Evolutionary conservation across 2,329 filamentous ascomycete genomes (phyloP).

Genomic region (Penicillium glabrum): DNA sequence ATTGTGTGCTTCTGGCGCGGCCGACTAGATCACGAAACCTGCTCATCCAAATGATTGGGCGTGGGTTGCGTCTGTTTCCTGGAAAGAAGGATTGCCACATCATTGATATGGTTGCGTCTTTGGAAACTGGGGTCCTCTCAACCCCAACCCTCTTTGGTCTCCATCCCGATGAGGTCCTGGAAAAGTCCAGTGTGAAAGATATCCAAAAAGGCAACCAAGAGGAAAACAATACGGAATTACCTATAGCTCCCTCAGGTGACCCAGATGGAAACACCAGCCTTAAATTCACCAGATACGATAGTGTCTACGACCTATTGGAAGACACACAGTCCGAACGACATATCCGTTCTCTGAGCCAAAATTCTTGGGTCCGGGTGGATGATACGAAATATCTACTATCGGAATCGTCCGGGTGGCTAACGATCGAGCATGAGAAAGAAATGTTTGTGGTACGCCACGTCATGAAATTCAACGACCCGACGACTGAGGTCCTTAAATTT

Average conservation of each 20-base stretch:
- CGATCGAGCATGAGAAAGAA: conserved; percentile 42
- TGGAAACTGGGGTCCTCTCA: conserved; percentile 82
- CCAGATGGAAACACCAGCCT: conserved; percentile 50
- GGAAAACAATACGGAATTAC: neutral
- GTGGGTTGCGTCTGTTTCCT: conserved; percentile 79
- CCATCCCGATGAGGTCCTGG: conserved; percentile 75
- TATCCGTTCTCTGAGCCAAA: conserved; percentile 71
- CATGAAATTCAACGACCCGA: conserved; percentile 26
- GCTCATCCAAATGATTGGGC: conserved; percentile 95
- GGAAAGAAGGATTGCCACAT: conserved; percentile 88
- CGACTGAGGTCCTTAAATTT: conserved; percentile 54
- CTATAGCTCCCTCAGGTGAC: conserved; percentile 24
- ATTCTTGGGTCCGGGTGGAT: conserved; percentile 82
- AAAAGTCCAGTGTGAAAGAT: conserved; percentile 63
- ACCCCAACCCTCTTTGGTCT: conserved; percentile 92
- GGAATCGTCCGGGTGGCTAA: conserved; percentile 62
- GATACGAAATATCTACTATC: conserved; percentile 69
- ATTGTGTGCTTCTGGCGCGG: conserved; percentile 83
- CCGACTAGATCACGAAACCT: conserved; percentile 92
- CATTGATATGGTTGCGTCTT: conserved; percentile 89
- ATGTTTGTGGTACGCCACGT: conserved; percentile 36
- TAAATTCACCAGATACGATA: conserved; percentile 87
- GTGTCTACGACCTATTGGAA: conserved; percentile 83
- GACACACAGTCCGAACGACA: conserved; percentile 77
- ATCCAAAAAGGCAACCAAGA: conserved; percentile 55